Base-by-base conservation (phyloP, 306 rosid species). In the Prunus mira region DNA sequence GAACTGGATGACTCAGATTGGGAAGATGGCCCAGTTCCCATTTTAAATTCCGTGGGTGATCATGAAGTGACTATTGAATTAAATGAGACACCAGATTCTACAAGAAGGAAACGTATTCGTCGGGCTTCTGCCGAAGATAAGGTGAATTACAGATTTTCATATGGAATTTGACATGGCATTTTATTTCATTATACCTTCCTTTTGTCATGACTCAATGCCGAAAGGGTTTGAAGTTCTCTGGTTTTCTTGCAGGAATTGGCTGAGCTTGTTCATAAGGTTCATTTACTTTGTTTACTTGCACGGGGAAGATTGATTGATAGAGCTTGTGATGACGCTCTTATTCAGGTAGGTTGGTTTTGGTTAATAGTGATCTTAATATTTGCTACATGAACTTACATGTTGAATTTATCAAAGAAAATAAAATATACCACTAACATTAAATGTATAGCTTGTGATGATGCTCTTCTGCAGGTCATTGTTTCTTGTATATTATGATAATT, bases 281-380 rank as follows among this genome's bases (percentile, higher is more conserved):
- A 95, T 87, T 83, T 95, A 81, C 97, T 95, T 72, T 95, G 96
- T 87, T 84, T 92, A 83, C 93, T 94, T 67, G 96, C 91, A 75
- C 96, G 97, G 58, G 98, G 98, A 80, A 95, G 96, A 86, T 74
- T 89, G 77, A 82, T 92, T 67, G 97, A 92, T 84, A 75, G 65
- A 56, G 95, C 91, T 81, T 94, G 98, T 76, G 91, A 92, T 60
- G 93, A 94, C 80, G 86, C 91, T 80, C 91, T 94, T 64, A 89
- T 87, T 72, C 97, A 94, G 96, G 98, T 94, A 58, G 57, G n/a
- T 55, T 72, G 43, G 9, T 79, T 80, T 32, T 76, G 63, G 45
- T 60, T 45, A 47, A 18, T 68, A 71, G 38, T 54, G 70, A 72
- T 19, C 57, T 22, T 49, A 49, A 27, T 73, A 49, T 9, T 68